Evolutionary conservation across 2,329 filamentous ascomycete species (phyloP), one percentile per base, ranked within the genome.

Genomic region (Colletotrichum trifolii): DNA sequence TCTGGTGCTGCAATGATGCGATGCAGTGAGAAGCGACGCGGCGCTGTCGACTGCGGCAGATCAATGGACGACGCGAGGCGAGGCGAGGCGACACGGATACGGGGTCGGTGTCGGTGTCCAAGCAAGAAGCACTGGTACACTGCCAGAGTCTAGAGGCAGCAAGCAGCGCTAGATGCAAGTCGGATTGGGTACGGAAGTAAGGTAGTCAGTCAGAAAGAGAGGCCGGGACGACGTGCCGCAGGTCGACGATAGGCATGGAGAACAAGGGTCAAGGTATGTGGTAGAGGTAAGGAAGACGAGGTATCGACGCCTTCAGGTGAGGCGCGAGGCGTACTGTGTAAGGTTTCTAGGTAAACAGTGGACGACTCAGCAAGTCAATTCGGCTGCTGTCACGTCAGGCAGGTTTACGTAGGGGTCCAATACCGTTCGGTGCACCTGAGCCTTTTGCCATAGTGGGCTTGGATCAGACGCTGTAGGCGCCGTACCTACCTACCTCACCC

Each of bases 201-300:
- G 25, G 25, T 25, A 25, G 25, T 25, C 47, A 25, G 25, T 25
- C 47, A 59, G 47, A 66, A 52, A 60, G 63, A 55, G 58, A 66
- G 60, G 59, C 58, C 63, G 63, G 63, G 63, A 66, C 58, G 63
- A 66, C 60, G 58, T 66, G 63, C 63, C 52, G 60, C 60, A 59
- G 49, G 63, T 64, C 63, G 63, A 64, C 50, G 63, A 64, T 66
- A 66, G 59, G 43, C 4, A 25, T 25, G 25, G 62, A 57, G 59
- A 45, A 66, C 63, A 64, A 66, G 63, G 63, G 63, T 66, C 62
- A 64, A 64, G 63, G 63, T 56, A 65, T 43, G 47, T 65, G 62
- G 62, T 65, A 53, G 56, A 46, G 58, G 60, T 60, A 50, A 57
- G 56, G 25, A 25, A 25, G 25, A 25, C 25, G 25, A 25, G 25